Evolutionary conservation across 495 filamentous ascomycete genomes (phyloP), one percentile per base, ranked within the genome.

Genomic region (Aspergillus carlsbadensis): DNA sequence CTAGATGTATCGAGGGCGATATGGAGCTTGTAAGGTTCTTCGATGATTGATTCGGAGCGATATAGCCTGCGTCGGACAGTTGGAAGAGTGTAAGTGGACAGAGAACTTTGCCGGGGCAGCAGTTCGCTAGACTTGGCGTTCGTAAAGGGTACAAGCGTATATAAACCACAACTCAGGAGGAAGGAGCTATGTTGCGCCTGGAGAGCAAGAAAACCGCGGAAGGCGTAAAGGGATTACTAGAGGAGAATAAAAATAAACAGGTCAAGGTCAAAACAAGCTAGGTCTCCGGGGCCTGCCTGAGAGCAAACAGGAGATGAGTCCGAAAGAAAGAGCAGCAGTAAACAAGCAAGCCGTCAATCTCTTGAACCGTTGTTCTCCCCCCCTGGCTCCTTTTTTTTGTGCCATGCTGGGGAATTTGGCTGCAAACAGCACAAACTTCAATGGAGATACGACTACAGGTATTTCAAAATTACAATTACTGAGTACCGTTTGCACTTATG

Each of bases 381-480:
- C 62, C 62, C 62, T 52, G 54, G 58, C 62, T 65, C 62, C 62
- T 65, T 65, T 65, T n/a, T 65, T 53, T 54, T 35, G 36, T 53
- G 52, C 29, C 48, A 35, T 37, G 42, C 24, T 22, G 50, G 51
- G 15, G 14, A 43, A 21, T 8, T 22, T 58, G 5, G 34, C 62
- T 65, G 62, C 62, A 65, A 65, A 65, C 62, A 61, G 53, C 53
- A 31, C 62, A 65, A 65, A 65, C 60, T 48, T 29, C 3, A 29
- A 8, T 29, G 8, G 26, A 29, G 26, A 29, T 8, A 29, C 26
- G 4, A n/a, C n/a, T n/a, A n/a, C n/a, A 8, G 4, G 26, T 14
- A 39, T 39, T 39, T 39, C 13, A 39, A 39, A 29, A 29, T 29
- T 29, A 29, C 26, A 29, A 29, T 29, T 29, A 8, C 3, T 8